Base-by-base conservation (phyloP, 2,329 filamentous ascomycete genomes). In the Ophiostoma perfectum region DNA sequence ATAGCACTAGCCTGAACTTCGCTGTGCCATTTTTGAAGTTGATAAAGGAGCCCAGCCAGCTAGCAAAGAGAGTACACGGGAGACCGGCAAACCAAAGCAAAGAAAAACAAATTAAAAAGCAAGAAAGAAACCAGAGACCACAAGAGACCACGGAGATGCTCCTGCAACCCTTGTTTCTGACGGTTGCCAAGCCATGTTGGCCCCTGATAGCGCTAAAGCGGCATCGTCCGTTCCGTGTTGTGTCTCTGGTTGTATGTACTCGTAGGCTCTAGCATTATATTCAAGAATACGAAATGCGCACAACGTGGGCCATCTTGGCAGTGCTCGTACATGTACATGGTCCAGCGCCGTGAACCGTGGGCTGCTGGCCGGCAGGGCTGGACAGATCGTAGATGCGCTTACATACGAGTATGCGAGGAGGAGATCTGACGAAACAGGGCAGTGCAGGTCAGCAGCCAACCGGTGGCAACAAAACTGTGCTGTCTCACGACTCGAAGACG, bases 191-290 rank as follows among this genome's bases (percentile, higher is more conserved):
- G 49, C 49, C 8, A 18, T 27, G n/a, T 8, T 47, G 45, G 45
- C n/a, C 49, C 49, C 49, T 55, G 49, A 55, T 52, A 55, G 49
- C 49, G 49, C n/a, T 18, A 55, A 55, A 55, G n/a, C 49, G 49
- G 49, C 49, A 55, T 55, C 49, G 49, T 55, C 49, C n/a, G 49
- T 55, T 16, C 49, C 49, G 49, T 27, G 49, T 55, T 27, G 49
- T n/a, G 11, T 49, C 5, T 49, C 8, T 27, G 49, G 4, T 9
- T 55, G n/a, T 55, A 9, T 27, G n/a, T 55, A 8, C 42, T 12
- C 42, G 7, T 27, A 27, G 14, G 49, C 18, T 27, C 3, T 18
- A 55, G 49, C 27, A 18, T 18, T 55, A 9, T 55, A 3, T 55
- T 16, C 49, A 55, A 27, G 49, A 12, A 44, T 9, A 44, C 2